Percentiles rank a stretch among this genome's conserved stretches.
phyloP scores from a whole-genome alignment of 805 yeast genomes.

The Wickerhamomyces strasburgensis region DNA sequence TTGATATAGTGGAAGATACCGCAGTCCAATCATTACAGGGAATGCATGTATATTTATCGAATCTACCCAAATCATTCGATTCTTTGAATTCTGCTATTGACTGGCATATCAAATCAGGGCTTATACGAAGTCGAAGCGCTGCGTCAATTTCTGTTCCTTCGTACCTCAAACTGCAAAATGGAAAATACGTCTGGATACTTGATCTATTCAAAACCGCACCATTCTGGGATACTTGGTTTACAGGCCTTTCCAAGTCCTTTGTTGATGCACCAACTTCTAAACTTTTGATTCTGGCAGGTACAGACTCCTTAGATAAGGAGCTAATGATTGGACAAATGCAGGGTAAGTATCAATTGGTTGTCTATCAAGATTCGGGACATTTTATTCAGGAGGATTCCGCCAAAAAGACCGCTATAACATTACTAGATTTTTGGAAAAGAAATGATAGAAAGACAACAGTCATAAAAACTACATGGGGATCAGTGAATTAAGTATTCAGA shows the following conservation, averaged over 20 bases:
- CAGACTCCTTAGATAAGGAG: conserved; percentile 80
- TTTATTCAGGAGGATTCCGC: conserved; percentile 94
- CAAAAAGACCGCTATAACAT: conserved; percentile 51
- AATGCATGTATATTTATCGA: conserved; percentile 61
- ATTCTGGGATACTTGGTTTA: conserved; percentile 85
- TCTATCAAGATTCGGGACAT: conserved; percentile 81
- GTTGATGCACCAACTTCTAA: conserved; percentile 53
- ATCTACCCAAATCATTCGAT: conserved; percentile 59
- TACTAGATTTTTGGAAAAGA: conserved; percentile 41
- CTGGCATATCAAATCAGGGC: conserved; percentile 65
- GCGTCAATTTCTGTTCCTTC: conserved; percentile 80
- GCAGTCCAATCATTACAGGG: conserved; percentile 65
- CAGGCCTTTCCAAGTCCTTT: conserved; percentile 52
- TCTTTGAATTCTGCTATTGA: conserved; percentile 57
- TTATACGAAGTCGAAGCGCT: conserved; percentile 52
- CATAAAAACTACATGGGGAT: conserved; percentile 38
- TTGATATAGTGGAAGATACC: conserved; percentile 94
- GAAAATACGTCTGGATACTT: conserved; percentile 52
- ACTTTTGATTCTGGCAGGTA: conserved; percentile 77
- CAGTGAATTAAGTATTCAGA: conserved; percentile 7
- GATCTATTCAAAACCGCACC: conserved; percentile 56
- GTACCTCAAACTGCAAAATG: conserved; percentile 34
- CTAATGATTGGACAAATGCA: conserved; percentile 97
- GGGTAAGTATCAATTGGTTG: conserved; percentile 87
- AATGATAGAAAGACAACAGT: conserved; percentile 31